Evolutionary conservation across 441 rosid genomes (phyloP).

Genomic region (Manihot esculenta): DNA sequence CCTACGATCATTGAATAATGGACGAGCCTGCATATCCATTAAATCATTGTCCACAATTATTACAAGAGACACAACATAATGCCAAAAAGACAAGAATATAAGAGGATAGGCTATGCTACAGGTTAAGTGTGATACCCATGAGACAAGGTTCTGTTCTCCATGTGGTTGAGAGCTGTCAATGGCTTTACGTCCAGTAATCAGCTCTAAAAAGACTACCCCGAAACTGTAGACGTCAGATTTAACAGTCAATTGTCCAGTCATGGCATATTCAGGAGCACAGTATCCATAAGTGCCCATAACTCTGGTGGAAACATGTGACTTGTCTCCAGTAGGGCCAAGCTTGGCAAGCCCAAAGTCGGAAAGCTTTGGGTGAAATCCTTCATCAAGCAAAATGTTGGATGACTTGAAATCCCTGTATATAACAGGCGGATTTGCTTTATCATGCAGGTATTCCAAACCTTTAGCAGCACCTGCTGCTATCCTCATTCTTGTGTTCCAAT

Average conservation of each 20-base stretch:
- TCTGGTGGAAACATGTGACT: constrained; percentile 95
- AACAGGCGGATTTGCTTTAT: constrained; percentile 95
- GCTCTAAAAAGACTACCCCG: constrained; percentile 88
- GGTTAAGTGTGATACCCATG: constrained; percentile 57
- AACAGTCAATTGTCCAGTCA: constrained; percentile 96
- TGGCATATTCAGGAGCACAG: constrained; percentile 98
- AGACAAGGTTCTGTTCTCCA: constrained; percentile 91
- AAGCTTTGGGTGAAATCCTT: constrained; percentile 89
- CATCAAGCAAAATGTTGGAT: constrained; percentile 84
- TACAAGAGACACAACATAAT: background rate
- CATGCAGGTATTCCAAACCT: constrained; percentile 92
- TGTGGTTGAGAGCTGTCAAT: constrained; percentile 78
- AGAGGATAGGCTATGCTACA: constrained; percentile 1
- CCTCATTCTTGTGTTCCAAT: constrained; percentile 99
- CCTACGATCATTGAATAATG: constrained; percentile 76
- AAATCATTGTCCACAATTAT: constrained; percentile 19
- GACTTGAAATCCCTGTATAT: constrained; percentile 95
- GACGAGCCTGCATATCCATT: constrained; percentile 64
- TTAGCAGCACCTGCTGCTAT: constrained; percentile 97
- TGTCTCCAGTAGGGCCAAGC: constrained; percentile 95
- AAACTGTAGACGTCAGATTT: constrained; percentile 97
- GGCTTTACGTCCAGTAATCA: constrained; percentile 93
- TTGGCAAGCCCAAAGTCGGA: constrained; percentile 98
- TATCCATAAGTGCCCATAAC: constrained; percentile 99
- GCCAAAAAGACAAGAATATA: background rate